These are phyloP conservation scores for Aspergillus fructus DNA, from an alignment of 2,329 filamentous ascomycete genomes.

Conservation along the genomic window DNA sequence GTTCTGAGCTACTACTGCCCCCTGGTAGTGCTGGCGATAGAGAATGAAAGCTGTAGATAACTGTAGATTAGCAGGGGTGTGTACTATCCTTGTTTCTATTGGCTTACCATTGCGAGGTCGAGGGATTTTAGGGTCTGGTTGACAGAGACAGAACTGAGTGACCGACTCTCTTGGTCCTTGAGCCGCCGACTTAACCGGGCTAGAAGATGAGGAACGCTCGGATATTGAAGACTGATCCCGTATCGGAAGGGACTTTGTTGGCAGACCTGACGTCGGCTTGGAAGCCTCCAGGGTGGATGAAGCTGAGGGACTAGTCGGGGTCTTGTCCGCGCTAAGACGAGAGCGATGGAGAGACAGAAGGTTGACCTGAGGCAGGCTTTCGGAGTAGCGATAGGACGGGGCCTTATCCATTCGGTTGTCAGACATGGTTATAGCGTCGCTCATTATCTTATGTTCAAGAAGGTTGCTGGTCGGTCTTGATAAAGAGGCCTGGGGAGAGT, in stretches of 20 bases:
- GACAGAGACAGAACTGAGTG: conserved; percentile 65
- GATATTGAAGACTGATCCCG: conserved; percentile 26
- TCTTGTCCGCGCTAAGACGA: conserved; percentile 24
- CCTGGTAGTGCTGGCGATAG: conserved; percentile 91
- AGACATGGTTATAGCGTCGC: conserved; percentile 26
- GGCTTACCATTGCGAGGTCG: conserved; percentile 68
- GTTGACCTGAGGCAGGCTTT: conserved; percentile 26
- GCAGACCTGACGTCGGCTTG: conserved; percentile 19
- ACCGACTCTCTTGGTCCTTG: conserved; percentile 39
- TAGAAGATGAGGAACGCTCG: conserved; percentile 32
- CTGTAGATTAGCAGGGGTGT: neutral
- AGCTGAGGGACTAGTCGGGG: conserved; percentile 13
- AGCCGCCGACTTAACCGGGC: conserved; percentile 32
- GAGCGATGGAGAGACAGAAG: conserved; percentile 27
- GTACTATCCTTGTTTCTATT: neutral
- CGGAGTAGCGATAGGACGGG: conserved; percentile 21
- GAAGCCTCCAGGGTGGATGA: conserved; percentile 9
- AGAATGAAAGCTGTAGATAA: conserved; percentile 85
- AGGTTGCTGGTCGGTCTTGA: conserved; percentile 36
- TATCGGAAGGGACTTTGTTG: conserved; percentile 23
- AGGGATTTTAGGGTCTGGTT: conserved; percentile 69
- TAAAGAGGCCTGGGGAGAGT: conserved; percentile 32
- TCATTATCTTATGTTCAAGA: conserved; percentile 45
- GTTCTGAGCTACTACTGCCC: conserved; percentile 73
- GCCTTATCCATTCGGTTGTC: conserved; percentile 19